A percentile compares a stretch with the other conserved stretches of the same genome.
Conservation (phyloP, 2,329 filamentous ascomycete genomes). For the Samsoniella hepiali region DNA sequence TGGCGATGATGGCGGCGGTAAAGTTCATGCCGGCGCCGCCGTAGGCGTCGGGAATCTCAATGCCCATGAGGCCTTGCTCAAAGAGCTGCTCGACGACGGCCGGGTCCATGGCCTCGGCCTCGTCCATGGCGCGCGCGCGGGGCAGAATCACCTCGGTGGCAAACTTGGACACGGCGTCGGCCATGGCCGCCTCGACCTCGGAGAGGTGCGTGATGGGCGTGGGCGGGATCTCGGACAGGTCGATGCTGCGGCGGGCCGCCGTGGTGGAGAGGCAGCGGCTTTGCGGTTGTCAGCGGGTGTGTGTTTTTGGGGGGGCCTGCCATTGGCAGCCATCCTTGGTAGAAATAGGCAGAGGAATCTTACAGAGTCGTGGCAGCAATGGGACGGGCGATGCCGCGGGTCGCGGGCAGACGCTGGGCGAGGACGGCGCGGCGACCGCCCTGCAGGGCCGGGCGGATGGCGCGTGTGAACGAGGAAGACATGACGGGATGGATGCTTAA, state of each 20-base stretch:
- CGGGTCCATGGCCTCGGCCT: constrained; percentile 91
- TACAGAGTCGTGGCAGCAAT: constrained; percentile 28
- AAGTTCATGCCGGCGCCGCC: constrained; percentile 99
- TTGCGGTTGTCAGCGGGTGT: not conserved
- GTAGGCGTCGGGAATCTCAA: constrained; percentile 96
- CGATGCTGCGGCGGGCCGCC: constrained; percentile 47
- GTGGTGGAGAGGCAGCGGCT: constrained; percentile 61
- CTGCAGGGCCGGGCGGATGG: constrained; percentile 50
- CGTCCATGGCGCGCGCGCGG: constrained; percentile 95
- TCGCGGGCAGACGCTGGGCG: constrained; percentile 29
- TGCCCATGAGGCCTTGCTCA: constrained; percentile 94
- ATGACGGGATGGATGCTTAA: constrained; percentile 28
- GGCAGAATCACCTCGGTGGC: constrained; percentile 84
- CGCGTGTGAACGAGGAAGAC: constrained; percentile 50
- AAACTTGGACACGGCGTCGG: constrained; percentile 86
- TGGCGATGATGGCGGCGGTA: constrained; percentile 90
- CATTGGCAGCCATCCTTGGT: too few relatives aligned
- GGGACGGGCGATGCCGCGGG: constrained; percentile 23
- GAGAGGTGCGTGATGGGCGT: constrained; percentile 92
- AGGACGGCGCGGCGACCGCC: constrained; percentile 43
- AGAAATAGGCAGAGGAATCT: constrained; percentile 10
- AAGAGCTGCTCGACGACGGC: constrained; percentile 86
- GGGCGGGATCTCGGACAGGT: constrained; percentile 76
- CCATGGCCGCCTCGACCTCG: constrained; percentile 85
- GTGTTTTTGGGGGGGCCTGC: too few relatives aligned